Base-by-base conservation (phyloP, 148 eudicot species). In the Cornus controversa region DNA sequence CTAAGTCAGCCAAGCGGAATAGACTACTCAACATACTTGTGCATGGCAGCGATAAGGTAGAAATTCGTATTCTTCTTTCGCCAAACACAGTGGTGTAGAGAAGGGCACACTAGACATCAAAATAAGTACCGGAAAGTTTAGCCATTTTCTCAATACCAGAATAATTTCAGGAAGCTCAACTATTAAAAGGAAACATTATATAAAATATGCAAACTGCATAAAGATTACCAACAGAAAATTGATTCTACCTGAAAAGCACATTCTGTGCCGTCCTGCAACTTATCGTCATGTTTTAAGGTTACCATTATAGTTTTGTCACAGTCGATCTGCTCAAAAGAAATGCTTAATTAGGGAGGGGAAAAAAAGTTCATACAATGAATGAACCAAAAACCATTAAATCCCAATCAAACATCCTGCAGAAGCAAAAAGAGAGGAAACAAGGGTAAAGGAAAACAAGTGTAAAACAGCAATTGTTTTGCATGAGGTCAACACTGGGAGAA, bases 221-320 rank as follows among this genome's bases (percentile, higher is more conserved):
- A 8, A 54, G 77, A 69, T 24, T 75, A 25, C 23, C 4, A 37
- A 8, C 7, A 40, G 37, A 29, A 54, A 50, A 27, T 37, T 26
- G 69, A 37, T 54, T 53, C 25, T 28, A 93, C 99, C 99, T 96
- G 99, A 83, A 96, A 96, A 76, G 97, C 78, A 82, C 91, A 93
- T 86, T 96, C 99, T 1, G 90, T 72, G 36, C 97, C 94, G 78
- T 96, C 99, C 86, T 90, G 99, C 75, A 96, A 80, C 77, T 96
- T 96, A 76, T 96, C 99, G 83, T 93, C 99, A 75, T 90, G 99
- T 78, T 96, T 93, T 77, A 96, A 71, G n/a, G 94, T 83, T n/a
- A 93, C 98, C 98, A 96, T 91, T 53, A 96, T 88, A 60, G 98
- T 90, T 82, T 96, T 96, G 85, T 96, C 99, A 84, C 97, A 93